Evolutionary conservation across 176 grass and related monocot genomes (phyloP), one percentile per base, ranked within the genome.

Genomic region (Rhynchospora breviuscula): DNA sequence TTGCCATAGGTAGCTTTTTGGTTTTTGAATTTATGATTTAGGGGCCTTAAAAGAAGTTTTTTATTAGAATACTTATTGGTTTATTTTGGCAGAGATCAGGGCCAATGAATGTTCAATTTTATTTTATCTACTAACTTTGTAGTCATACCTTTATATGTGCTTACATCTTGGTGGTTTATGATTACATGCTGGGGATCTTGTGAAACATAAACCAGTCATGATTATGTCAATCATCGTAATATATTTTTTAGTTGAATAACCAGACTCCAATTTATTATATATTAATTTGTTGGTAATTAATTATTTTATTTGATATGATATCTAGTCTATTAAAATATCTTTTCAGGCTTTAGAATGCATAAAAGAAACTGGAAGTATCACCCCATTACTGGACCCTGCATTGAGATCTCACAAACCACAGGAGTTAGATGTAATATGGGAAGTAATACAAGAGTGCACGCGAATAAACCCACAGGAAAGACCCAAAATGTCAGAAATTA

Each of bases 401-500:
- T 26, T 82, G 62, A 82, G 10, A 45, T 49, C 59, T 53, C 48
- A 82, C 63, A 82, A 82, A 67, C 21, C 59, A 5, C 61, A 82
- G 61, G 80, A 82, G 22, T 51, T 82, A 52, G 47, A 67, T 14
- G 89, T 91, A 0, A 74, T 98, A 6, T 91, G 85, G n/a, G 79
- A 91, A 18, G 90, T 94, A 21, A 90, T 78, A 58, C 54, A 85
- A 65, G 80, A 81, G 9, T 98, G 95, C 82, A 84, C 88, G 17
- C 68, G 91, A 64, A 64, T 54, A 35, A 84, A 94, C 14, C 67
- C 81, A 43, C 85, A 85, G 8, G 81, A 67, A 89, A 91, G 90
- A 84, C 90, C 95, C 0, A 85, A 6, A 45, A 94, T 98, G 90
- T 59, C 74, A 3, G 81, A 94, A 11, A 79, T 94, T 22, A 78